Percentiles rank a stretch among this genome's conserved stretches.
Conservation (phyloP, 1,284 basidiomycete genomes). For the Pyrrhoderma noxium region DNA sequence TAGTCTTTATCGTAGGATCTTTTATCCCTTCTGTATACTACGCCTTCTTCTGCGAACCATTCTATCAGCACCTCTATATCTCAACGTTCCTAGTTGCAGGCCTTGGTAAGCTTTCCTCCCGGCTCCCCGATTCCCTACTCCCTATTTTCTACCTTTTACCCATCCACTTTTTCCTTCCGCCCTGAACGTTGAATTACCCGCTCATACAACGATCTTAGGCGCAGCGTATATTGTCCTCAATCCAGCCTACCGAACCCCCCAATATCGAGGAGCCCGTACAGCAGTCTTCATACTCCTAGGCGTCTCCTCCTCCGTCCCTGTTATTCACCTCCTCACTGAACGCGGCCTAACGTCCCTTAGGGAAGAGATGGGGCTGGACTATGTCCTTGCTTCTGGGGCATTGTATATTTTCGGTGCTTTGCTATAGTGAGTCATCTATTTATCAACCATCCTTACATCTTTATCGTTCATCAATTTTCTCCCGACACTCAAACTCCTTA, state of each 20-base stretch:
- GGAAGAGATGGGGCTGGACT: slow-evolving; percentile 60
- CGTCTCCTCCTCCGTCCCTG: slow-evolving; percentile 64
- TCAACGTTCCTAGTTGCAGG: slow-evolving; percentile 50
- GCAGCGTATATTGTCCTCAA: slow-evolving; percentile 74
- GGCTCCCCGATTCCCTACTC: background rate
- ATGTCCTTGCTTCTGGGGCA: slow-evolving; percentile 59
- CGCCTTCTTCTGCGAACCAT: slow-evolving; percentile 60
- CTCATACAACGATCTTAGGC: too few species aligned
- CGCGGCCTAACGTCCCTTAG: slow-evolving; percentile 52
- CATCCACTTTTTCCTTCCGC: too few species aligned
- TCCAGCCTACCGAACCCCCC: slow-evolving; percentile 71
- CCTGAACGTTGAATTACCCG: too few species aligned
- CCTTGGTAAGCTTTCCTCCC: slow-evolving; percentile 39
- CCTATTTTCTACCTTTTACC: too few species aligned
- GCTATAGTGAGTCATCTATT: slow-evolving; percentile 57
- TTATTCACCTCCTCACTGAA: slow-evolving; percentile 54
- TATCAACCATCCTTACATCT: slow-evolving; percentile 5
- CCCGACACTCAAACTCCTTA: background rate
- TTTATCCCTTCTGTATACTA: slow-evolving; percentile 73
- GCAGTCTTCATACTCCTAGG: slow-evolving; percentile 78
- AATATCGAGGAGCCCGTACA: slow-evolving; percentile 74
- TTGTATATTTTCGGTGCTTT: slow-evolving; percentile 74
- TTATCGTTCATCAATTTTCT: slow-evolving; percentile 25
- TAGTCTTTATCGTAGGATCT: slow-evolving; percentile 69
- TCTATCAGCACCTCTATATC: slow-evolving; percentile 47